Evolutionary conservation across 2,329 filamentous ascomycete genomes (phyloP), one percentile per base, ranked within the genome.

Genomic region (Fusarium penzigii): DNA sequence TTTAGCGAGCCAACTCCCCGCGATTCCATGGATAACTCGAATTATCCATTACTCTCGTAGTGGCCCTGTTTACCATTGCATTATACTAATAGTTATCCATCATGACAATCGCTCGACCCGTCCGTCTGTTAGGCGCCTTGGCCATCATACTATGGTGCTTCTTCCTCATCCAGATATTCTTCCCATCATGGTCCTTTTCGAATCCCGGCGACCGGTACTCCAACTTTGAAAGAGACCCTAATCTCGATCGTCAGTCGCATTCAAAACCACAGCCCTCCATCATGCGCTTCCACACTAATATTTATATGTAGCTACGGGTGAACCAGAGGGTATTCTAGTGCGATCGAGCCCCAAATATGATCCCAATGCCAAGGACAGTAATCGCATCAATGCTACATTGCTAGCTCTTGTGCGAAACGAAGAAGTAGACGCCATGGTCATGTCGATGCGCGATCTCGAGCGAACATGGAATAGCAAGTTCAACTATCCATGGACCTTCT

Each of bases 401-500:
- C 81, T 99, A 61, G 89, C 92, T 17, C 83, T 99, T 38, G 94
- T 99, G 50, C 87, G 94, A 56, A 99, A 99, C 68, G 86, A 90
- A 68, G 94, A 99, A 77, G 76, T 97, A 29, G 75, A 85, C 17
- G 89, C 88, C 43, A 89, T 99, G 78, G 78, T 97, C 25, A 83
- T 87, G 68, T 91, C 92, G 25, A 99, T 99, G 90, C 75, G 75
- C 49, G 93, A 99, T 68, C 80, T 99, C 54, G 94, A 99, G 75
- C 79, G 88, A 60, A 97, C 93, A 1, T 99, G 92, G 92, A 99
- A 99, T 68, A 80, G 85, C 79, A 99, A 99, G 70, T 99, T 97
- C 83, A 99, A 99, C 78, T 99, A 99, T 69, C 94, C 94, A 0
- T 99, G 94, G 91, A 97, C 92, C 9, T 99, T 99, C 72, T 95